These are phyloP conservation scores for Suhomyces sp. DNA, from an alignment of 805 yeast genomes.

Conservation along the genomic window DNA sequence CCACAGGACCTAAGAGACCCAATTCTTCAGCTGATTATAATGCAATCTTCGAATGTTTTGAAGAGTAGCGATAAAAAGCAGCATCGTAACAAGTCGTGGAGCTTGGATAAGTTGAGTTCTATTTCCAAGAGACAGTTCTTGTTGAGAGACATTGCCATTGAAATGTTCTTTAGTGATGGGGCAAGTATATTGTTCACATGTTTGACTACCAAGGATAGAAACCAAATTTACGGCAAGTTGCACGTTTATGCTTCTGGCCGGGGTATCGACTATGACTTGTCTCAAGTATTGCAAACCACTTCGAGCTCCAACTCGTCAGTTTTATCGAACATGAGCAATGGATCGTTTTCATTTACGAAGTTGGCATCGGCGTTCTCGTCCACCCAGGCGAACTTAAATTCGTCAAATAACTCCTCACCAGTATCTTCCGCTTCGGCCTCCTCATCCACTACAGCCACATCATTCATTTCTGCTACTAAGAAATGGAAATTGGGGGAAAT, in stretches of 20 bases:
- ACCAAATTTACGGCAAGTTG: conserved; percentile 50
- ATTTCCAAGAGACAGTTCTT: conserved; percentile 74
- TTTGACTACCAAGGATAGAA: conserved; percentile 50
- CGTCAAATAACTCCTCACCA: conserved; percentile 4
- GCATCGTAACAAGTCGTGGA: conserved; percentile 60
- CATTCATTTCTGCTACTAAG: conserved; percentile 49
- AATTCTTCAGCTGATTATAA: conserved; percentile 60
- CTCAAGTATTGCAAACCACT: conserved; percentile 48
- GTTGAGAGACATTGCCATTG: conserved; percentile 77
- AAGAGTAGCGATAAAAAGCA: conserved; percentile 20
- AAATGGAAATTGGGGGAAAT: conserved; percentile 77
- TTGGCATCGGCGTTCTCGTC: conserved; percentile 15
- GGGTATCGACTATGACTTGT: conserved; percentile 53
- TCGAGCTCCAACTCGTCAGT: conserved; percentile 2
- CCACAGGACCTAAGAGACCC: conserved; percentile 63
- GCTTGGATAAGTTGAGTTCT: conserved; percentile 54
- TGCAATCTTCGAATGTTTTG: conserved; percentile 34
- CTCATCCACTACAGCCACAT: conserved; percentile 20
- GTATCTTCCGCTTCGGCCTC: conserved; percentile 14
- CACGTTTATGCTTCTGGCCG: conserved; percentile 48
- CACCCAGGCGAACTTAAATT: not conserved
- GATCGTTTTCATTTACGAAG: conserved; percentile 25
- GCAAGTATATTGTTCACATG: conserved; percentile 69
- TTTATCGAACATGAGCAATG: not conserved
- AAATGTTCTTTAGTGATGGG: conserved; percentile 72